phyloP scores from a whole-genome alignment of 2,329 filamentous ascomycete species.

The Dichotomopilus funicola region DNA sequence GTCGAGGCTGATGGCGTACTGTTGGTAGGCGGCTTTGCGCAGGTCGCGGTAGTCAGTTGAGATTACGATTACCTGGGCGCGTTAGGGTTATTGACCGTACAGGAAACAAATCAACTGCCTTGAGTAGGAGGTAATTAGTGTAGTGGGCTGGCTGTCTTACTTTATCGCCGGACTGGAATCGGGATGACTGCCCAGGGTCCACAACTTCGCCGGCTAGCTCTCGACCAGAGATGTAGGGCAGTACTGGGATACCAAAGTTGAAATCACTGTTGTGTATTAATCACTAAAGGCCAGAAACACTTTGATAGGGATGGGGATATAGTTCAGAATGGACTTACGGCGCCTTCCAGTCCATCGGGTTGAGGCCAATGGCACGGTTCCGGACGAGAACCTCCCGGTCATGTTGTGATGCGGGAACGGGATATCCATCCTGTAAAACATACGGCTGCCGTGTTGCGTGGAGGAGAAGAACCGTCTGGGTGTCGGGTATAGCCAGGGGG shows the following conservation, averaged over 20 bases:
- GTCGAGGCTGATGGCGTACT: slow-evolving; percentile 58
- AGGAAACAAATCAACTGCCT: background rate
- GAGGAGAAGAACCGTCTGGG: slow-evolving; percentile 28
- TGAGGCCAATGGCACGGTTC: slow-evolving; percentile 60
- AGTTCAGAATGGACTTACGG: slow-evolving; percentile 43
- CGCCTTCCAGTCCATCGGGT: slow-evolving; percentile 71
- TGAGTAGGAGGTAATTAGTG: slow-evolving; percentile 13
- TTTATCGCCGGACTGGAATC: slow-evolving; percentile 51
- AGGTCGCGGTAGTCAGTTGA: slow-evolving; percentile 69
- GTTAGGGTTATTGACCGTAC: background rate
- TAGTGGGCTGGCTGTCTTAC: slow-evolving; percentile 26
- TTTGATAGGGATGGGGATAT: background rate
- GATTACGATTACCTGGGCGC: slow-evolving; percentile 48
- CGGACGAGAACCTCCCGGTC: slow-evolving; percentile 54
- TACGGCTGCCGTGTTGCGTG: slow-evolving; percentile 28
- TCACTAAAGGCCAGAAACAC: background rate
- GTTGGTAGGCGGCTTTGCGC: slow-evolving; percentile 64
- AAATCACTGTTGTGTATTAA: slow-evolving; percentile 46
- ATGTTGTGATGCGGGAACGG: slow-evolving; percentile 23
- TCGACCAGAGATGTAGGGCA: slow-evolving; percentile 63
- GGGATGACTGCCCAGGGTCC: slow-evolving; percentile 34
- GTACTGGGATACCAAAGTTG: slow-evolving; percentile 60
- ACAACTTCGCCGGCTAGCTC: slow-evolving; percentile 63
- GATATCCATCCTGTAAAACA: slow-evolving; percentile 25
- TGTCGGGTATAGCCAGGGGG: slow-evolving; percentile 16